Percentiles rank a stretch among this genome's conserved stretches.
Conservation (phyloP, 768 basidiomycete species). For the Pleurotus djamor region DNA sequence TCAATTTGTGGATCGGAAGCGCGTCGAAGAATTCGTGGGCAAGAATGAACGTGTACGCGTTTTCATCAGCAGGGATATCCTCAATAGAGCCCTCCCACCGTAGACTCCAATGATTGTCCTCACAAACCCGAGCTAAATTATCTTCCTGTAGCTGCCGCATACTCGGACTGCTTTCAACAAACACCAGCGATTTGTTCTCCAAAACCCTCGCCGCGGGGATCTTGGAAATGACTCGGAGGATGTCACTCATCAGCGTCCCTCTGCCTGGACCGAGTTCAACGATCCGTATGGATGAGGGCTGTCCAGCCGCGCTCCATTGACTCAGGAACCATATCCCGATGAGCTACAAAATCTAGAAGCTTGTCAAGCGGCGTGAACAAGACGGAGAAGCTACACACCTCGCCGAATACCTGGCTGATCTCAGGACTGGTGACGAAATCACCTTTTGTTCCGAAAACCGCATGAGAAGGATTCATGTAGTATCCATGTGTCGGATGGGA, state of each 20-base stretch:
- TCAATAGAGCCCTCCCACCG: conserved; percentile 77
- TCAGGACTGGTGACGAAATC: conserved; percentile 98
- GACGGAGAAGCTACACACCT: conserved; percentile 52
- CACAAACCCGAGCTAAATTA: conserved; percentile 35
- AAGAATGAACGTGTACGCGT: conserved; percentile 76
- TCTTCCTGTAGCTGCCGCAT: conserved; percentile 64
- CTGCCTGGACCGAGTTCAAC: conserved; percentile 94
- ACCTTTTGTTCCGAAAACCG: conserved; percentile 82
- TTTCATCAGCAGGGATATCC: conserved; percentile 50
- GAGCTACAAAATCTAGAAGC: conserved; percentile 49
- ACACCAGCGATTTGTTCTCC: conserved; percentile 50
- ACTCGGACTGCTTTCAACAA: conserved; percentile 77
- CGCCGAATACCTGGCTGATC: conserved; percentile 94
- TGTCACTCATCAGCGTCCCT: conserved; percentile 89
- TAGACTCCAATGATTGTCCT: conserved; percentile 34
- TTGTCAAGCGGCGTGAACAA: conserved; percentile 8
- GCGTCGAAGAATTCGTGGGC: conserved; percentile 99
- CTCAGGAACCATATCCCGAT: conserved; percentile 84
- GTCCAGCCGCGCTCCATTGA: conserved; percentile 62
- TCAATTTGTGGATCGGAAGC: conserved; percentile 85
- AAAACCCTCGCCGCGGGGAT: conserved; percentile 24
- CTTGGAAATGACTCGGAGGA: conserved; percentile 60
- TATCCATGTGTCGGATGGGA: conserved; percentile 91
- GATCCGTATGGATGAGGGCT: conserved; percentile 53
- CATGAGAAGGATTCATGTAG: conserved; percentile 73